phyloP scores from a whole-genome alignment of 1,284 basidiomycete species.

The Boletellus dicymbophilus region DNA sequence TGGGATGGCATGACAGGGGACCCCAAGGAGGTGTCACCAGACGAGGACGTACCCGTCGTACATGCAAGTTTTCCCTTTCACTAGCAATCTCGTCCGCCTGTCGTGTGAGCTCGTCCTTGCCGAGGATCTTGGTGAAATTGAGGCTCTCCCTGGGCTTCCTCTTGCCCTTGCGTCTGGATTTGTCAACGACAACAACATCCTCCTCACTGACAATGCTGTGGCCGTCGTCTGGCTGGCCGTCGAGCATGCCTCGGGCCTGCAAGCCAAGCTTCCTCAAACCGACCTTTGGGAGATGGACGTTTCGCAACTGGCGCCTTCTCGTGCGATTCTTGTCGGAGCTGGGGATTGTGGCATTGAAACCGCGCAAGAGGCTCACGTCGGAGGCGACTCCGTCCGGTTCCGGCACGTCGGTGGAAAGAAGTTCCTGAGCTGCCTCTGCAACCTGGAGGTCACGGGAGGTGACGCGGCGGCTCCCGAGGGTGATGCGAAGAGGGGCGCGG shows the following conservation, averaged over 20 bases:
- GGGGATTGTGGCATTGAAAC: slow-evolving; percentile 92
- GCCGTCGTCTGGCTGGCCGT: slow-evolving; percentile 58
- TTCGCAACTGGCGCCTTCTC: slow-evolving; percentile 76
- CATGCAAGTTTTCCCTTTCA: slow-evolving; percentile 90
- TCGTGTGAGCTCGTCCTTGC: slow-evolving; percentile 78
- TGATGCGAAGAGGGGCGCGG: slow-evolving; percentile 69
- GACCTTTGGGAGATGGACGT: slow-evolving; percentile 75
- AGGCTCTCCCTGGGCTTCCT: slow-evolving; percentile 66
- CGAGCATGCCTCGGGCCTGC: slow-evolving; percentile 72
- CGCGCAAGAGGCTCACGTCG: slow-evolving; percentile 77
- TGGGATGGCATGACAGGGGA: slow-evolving; percentile 36
- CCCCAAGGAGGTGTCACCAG: slow-evolving; percentile 4
- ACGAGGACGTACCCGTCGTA: slow-evolving; percentile 70
- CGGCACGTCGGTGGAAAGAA: slow-evolving; percentile 74
- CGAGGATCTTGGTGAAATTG: slow-evolving; percentile 69
- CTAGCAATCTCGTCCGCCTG: slow-evolving; percentile 83
- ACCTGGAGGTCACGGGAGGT: slow-evolving; percentile 85
- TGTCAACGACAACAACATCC: slow-evolving; percentile 60
- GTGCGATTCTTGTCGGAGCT: slow-evolving; percentile 78
- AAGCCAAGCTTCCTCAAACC: slow-evolving; percentile 81
- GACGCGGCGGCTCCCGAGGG: slow-evolving; percentile 62
- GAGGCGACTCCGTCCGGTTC: slow-evolving; percentile 63
- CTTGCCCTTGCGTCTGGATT: slow-evolving; percentile 53
- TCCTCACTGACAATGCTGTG: slow-evolving; percentile 68
- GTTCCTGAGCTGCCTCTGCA: slow-evolving; percentile 77